phyloP scores from a whole-genome alignment of 768 basidiomycete species.

The Pulveroboletus sp. region DNA sequence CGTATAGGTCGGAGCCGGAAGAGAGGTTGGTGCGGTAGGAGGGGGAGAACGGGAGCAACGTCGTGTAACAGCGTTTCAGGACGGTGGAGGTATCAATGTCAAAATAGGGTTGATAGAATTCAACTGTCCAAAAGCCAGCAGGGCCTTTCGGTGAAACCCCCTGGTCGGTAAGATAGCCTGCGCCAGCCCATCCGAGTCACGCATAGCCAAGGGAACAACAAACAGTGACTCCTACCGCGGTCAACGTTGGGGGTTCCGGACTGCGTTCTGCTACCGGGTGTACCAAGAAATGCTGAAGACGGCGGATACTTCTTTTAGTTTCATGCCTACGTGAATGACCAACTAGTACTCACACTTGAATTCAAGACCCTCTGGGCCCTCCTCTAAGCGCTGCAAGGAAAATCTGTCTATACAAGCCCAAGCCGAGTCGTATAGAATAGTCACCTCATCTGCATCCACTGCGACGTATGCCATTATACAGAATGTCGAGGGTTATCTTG shows the following conservation, averaged over 20 bases:
- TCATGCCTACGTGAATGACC: too few species aligned
- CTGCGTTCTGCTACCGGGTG: conserved; percentile 25
- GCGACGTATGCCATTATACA: conserved; percentile 63
- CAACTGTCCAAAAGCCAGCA: conserved; percentile 72
- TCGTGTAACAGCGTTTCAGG: conserved; percentile 69
- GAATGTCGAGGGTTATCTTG: neutral
- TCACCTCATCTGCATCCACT: conserved; percentile 67
- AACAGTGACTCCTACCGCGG: conserved; percentile 39
- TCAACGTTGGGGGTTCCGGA: conserved; percentile 39
- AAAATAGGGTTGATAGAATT: conserved; percentile 86
- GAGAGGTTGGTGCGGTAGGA: conserved; percentile 63
- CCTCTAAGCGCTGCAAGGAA: conserved; percentile 48
- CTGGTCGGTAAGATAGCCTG: conserved; percentile 66
- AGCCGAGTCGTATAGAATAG: conserved; percentile 13
- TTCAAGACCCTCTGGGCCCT: conserved; percentile 65
- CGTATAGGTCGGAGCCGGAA: conserved; percentile 61
- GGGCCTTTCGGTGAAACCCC: conserved; percentile 41
- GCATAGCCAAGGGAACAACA: neutral
- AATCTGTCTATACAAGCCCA: neutral
- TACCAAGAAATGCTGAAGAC: conserved; percentile 53
- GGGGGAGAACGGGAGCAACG: conserved; percentile 67
- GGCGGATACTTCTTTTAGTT: too few species aligned
- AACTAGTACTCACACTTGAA: conserved; percentile 72
- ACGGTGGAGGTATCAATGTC: conserved; percentile 83
- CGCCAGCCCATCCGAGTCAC: neutral